Conservation (phyloP, 192 early-diverging fungal genomes). For the Coemansia sp. region DNA sequence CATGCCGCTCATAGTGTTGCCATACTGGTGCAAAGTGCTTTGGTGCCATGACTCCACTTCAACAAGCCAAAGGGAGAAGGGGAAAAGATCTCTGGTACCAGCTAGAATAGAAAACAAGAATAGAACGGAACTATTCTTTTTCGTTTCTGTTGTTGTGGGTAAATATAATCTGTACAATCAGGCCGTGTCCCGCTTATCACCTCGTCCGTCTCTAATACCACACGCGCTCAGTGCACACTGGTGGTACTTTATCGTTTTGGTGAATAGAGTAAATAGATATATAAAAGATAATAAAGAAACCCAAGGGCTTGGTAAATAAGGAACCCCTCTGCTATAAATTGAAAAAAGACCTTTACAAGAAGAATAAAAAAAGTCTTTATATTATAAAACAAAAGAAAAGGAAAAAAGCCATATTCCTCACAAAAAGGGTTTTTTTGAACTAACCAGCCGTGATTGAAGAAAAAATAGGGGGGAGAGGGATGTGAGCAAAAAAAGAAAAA, state of each 20-base stretch:
- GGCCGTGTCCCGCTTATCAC: no score
- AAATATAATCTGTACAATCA: no score
- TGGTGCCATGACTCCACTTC: constrained; percentile 31
- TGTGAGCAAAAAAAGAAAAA: no score
- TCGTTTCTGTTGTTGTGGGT: no score
- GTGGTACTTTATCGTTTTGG: background rate
- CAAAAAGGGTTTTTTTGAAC: no score
- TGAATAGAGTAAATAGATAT: background rate
- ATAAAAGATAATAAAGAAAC: background rate
- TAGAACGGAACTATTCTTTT: no score
- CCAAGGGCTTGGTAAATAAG: background rate
- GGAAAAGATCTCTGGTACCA: no score
- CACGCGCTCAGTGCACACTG: background rate
- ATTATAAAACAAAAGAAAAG: background rate
- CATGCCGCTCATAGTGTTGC: constrained; percentile 54
- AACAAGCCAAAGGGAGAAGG: no score
- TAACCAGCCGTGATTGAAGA: no score
- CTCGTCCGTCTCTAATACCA: background rate
- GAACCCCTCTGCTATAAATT: background rate
- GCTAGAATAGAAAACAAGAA: no score
- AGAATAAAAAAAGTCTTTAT: background rate
- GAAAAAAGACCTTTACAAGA: no score
- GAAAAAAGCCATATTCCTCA: background rate
- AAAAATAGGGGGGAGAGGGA: no score
- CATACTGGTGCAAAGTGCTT: constrained; percentile 57